phyloP scores from a whole-genome alignment of 345 rosid genomes.

The Citrus medica region DNA sequence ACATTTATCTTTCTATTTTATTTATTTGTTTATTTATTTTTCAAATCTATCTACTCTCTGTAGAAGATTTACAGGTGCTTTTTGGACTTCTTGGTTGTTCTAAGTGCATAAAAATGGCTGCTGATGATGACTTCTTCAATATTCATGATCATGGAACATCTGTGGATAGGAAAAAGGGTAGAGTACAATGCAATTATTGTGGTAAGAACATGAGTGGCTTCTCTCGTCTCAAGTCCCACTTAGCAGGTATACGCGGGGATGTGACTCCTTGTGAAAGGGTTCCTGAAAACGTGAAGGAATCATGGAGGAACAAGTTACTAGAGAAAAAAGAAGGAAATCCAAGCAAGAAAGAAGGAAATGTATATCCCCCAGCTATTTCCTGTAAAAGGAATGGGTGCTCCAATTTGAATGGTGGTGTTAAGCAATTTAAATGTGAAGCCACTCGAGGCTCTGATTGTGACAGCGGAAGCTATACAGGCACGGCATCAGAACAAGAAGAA shows the following conservation, averaged over 20 bases:
- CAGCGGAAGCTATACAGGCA: background rate
- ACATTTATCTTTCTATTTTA: no score
- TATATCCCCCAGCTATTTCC: conserved; percentile 17
- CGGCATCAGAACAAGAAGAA: background rate
- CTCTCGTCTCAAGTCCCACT: conserved; percentile 39
- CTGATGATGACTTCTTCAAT: conserved; percentile 12
- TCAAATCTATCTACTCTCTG: background rate
- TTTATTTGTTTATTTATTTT: no score
- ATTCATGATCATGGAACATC: conserved; percentile 37
- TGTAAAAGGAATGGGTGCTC: conserved; percentile 19
- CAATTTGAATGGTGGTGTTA: background rate
- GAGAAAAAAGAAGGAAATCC: background rate
- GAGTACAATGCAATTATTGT: conserved; percentile 53
- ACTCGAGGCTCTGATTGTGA: background rate
- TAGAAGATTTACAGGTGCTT: background rate
- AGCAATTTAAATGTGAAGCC: background rate
- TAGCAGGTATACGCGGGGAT: conserved; percentile 44
- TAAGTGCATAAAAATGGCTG: conserved; percentile 1
- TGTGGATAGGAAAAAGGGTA: conserved; percentile 18
- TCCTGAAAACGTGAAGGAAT: conserved; percentile 30
- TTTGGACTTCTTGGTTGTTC: background rate
- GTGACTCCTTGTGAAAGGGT: conserved; percentile 42
- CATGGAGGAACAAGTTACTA: conserved; percentile 17
- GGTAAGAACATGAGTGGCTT: conserved; percentile 28
- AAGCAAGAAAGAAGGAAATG: conserved; percentile 14